Evolutionary conservation across 495 filamentous ascomycete species (phyloP), one percentile per base, ranked within the genome.

Genomic region (Podospora pseudoanserina): DNA sequence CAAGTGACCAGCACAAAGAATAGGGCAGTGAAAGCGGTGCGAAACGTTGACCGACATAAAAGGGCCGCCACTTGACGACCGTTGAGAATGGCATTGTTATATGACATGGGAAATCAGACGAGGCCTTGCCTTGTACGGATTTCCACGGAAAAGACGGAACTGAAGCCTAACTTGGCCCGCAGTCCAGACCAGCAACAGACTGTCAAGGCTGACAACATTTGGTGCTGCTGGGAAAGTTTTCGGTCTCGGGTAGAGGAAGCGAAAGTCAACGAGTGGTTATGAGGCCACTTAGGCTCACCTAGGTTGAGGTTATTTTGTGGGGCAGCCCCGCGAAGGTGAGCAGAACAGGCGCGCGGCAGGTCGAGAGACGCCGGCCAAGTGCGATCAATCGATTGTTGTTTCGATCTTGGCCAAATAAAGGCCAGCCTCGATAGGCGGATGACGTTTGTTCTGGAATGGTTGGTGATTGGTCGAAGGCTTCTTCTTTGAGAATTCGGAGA

Each of bases 291-390:
- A 18, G 18, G 58, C 68, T 74, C 72, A 70, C 68, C 69, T 70
- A 56, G 65, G 61, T 60, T 55, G 63, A 68, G 63, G 34, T 68
- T 61, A 65, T 55, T 49, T 11, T 68, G 63, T 71, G 69, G 69
- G 63, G 69, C 26, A 54, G 26, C 58, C 28, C 66, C 63, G 20
- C 27, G 65, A 65, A 53, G 54, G 27, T 28, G 61, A 39, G 27
- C 9, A 26, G 54, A 62, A 49, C 70, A 74, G 67, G 70, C 75
- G 75, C 75, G 73, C 71, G 73, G 68, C 72, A 73, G 72, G 71
- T 49, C 71, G 58, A 66, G 58, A 53, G 59, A 60, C 67, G 66
- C 63, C 44, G 67, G 62, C 59, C 63, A 67, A 65, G 64, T 59
- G 67, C 34, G 58, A 69, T 66, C 65, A 68, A 63, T 68, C 73